These are phyloP conservation scores for Spathaspora boniae DNA, from an alignment of 805 yeast species.

Conservation along the genomic window DNA sequence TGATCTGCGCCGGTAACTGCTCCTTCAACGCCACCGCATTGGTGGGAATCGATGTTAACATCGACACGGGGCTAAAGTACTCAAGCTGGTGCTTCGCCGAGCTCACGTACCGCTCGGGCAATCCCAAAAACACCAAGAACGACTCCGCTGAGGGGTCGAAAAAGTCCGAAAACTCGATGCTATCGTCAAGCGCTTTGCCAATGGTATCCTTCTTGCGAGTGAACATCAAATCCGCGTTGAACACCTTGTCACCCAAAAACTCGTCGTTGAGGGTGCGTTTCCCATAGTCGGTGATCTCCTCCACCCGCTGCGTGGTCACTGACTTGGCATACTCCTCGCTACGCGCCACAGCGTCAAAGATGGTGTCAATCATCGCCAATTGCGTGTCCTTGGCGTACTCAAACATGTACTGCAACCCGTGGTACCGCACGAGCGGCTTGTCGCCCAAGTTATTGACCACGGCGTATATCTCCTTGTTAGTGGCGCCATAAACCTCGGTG, in stretches of 20 bases:
- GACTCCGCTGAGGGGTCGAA: slow-evolving; percentile 73
- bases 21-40: slow-evolving; percentile 29
- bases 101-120: slow-evolving; percentile 27
- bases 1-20: slow-evolving; percentile 33
- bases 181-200: slow-evolving; percentile 54
- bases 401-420: slow-evolving; percentile 61
- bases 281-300: slow-evolving; percentile 61
- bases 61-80: slow-evolving; percentile 29
- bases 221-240: slow-evolving; percentile 79
- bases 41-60: slow-evolving; percentile 27
- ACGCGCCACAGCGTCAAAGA: slow-evolving; percentile 57
- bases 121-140: slow-evolving; percentile 45
- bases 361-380: slow-evolving; percentile 57
- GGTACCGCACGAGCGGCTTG: slow-evolving; percentile 50
- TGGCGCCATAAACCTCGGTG: slow-evolving; percentile 54
- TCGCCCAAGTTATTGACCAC: slow-evolving; percentile 54
- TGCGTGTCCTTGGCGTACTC: slow-evolving; percentile 72
- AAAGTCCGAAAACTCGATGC: slow-evolving; percentile 67
- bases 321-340: slow-evolving; percentile 70
- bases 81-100: slow-evolving; percentile 26
- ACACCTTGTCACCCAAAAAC: slow-evolving; percentile 55
- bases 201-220: slow-evolving; percentile 64
- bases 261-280: slow-evolving; percentile 60
- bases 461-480: slow-evolving; percentile 49
- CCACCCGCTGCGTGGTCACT: slow-evolving; percentile 58